phyloP scores from a whole-genome alignment of 106 monocot species.

The Phalaenopsis aphrodite region DNA sequence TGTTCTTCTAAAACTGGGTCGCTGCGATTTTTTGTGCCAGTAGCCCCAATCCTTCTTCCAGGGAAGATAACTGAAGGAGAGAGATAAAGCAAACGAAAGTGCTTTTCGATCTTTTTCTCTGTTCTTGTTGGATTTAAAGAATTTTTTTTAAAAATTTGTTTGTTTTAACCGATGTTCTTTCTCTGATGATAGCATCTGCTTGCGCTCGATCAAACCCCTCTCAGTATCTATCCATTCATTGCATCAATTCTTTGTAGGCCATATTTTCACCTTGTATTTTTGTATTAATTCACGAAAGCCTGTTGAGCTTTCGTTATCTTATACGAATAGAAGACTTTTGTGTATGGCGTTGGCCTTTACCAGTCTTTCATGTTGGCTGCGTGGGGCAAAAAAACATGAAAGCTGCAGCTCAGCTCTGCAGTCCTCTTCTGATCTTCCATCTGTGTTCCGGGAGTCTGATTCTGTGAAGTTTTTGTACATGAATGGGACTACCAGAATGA shows the following conservation, averaged over 20 bases:
- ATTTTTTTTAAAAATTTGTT: not conserved
- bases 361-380: conserved; percentile 39
- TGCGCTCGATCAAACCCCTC: no score
- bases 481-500: conserved; percentile 8
- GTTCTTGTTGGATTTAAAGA: not conserved
- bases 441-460: conserved; percentile 38
- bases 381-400: conserved; percentile 27
- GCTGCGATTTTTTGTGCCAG: not conserved
- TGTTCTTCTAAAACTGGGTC: not conserved
- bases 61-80: not conserved
- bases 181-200: no score
- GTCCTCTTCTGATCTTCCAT: conserved; percentile 34
- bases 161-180: no score
- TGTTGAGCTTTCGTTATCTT: no score
- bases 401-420: conserved; percentile 10
- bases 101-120: not conserved
- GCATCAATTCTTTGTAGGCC: no score
- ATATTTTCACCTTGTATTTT: no score
- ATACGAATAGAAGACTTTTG: no score
- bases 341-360: conserved; percentile 38
- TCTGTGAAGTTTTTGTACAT: conserved; percentile 15
- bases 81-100: not conserved
- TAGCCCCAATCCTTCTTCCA: not conserved
- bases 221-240: no score
- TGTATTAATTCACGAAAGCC: no score